A percentile compares a stretch with the other conserved stretches of the same genome.
These are phyloP conservation scores for Knufia petricola DNA, from an alignment of 2,329 filamentous ascomycete genomes.

Conservation along the genomic window DNA sequence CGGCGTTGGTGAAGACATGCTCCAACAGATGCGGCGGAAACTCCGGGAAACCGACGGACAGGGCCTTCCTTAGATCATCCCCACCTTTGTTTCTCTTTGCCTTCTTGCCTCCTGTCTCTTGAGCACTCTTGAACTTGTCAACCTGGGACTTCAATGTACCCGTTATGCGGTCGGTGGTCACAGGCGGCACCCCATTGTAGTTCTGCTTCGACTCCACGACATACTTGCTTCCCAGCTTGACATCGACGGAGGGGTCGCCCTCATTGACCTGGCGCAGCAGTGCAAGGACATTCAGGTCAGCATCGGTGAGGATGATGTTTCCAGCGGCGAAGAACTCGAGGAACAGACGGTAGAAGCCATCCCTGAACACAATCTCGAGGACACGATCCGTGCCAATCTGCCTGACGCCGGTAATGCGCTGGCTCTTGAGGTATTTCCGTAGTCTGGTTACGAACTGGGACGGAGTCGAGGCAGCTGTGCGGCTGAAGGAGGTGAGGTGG, in stretches of 20 bases:
- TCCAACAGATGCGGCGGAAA: slow-evolving; percentile 81
- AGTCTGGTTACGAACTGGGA: slow-evolving; percentile 77
- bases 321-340: slow-evolving; percentile 95
- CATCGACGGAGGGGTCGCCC: slow-evolving; percentile 72
- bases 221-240: slow-evolving; percentile 68
- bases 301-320: slow-evolving; percentile 87
- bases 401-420: slow-evolving; percentile 66
- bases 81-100: slow-evolving; percentile 64
- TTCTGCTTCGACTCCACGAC: slow-evolving; percentile 76
- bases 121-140: slow-evolving; percentile 26
- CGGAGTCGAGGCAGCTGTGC: slow-evolving; percentile 73
- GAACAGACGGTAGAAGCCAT: slow-evolving; percentile 78
- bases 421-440: slow-evolving; percentile 78
- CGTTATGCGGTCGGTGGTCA: slow-evolving; percentile 64
- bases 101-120: slow-evolving; percentile 45
- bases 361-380: slow-evolving; percentile 84
- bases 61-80: slow-evolving; percentile 66
- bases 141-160: slow-evolving; percentile 59
- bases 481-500: slow-evolving; percentile 83
- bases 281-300: slow-evolving; percentile 69
- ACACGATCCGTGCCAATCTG: slow-evolving; percentile 92
- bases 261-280: slow-evolving; percentile 71
- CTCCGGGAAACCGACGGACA: slow-evolving; percentile 79
- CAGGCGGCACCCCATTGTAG: slow-evolving; percentile 60
- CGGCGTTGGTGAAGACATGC: slow-evolving; percentile 62